phyloP scores from a whole-genome alignment of 73 alveolate species.

The Tetrahymena malaccensis region DNA sequence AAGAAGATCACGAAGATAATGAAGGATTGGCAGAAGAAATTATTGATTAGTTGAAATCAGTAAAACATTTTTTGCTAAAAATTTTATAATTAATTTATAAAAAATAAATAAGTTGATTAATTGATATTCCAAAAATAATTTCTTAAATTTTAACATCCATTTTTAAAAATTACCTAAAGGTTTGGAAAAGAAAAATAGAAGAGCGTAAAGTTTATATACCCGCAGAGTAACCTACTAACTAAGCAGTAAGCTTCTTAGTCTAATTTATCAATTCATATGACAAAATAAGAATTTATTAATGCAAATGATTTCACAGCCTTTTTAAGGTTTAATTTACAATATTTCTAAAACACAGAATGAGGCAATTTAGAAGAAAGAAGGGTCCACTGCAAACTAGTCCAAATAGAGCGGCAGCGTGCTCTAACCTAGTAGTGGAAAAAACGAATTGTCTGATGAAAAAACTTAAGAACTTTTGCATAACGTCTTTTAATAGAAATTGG shows the following conservation, averaged over 20 bases:
- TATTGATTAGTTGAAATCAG: background rate
- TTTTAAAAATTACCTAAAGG: background rate
- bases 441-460: background rate
- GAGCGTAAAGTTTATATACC: background rate
- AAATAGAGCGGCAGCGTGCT: background rate
- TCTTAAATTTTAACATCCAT: background rate
- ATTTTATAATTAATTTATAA: background rate
- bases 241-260: background rate
- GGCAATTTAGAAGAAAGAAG: background rate
- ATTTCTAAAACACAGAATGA: background rate
- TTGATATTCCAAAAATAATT: background rate
- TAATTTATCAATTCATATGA: background rate
- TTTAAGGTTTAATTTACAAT: background rate
- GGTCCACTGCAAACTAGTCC: background rate
- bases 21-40: background rate
- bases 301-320: background rate
- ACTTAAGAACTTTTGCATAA: background rate
- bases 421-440: background rate
- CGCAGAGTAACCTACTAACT: background rate
- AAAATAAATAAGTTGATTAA: background rate
- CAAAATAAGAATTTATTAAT: background rate
- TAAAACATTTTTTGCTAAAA: background rate
- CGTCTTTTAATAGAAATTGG: background rate
- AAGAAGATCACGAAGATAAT: background rate
- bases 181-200: background rate